These are phyloP conservation scores for Tetrapisispora pingtungensis DNA, from an alignment of 805 yeast species.

Conservation along the genomic window DNA sequence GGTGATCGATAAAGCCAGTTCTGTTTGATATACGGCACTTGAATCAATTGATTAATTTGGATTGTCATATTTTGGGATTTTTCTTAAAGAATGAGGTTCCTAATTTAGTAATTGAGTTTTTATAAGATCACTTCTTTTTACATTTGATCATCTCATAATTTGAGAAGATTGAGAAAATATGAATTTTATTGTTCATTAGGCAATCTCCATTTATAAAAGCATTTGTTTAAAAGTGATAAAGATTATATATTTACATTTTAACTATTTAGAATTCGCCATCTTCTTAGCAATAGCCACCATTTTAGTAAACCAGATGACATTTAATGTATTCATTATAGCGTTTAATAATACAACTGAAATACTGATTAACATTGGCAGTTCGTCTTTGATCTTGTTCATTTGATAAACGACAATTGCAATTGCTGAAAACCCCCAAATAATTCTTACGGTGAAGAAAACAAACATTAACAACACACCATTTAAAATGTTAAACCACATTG, in stretches of 20 bases:
- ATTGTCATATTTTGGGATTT: too few relatives aligned
- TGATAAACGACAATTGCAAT: constrained; percentile 40
- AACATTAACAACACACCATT: constrained; percentile 64
- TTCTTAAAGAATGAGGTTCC: too few relatives aligned
- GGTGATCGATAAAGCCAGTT: too few relatives aligned
- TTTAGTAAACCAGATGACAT: constrained; percentile 75
- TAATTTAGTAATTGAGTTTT: too few relatives aligned
- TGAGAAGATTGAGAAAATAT: too few relatives aligned
- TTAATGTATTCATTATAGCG: constrained; percentile 51
- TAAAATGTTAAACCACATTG: constrained; percentile 41
- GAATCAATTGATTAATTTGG: too few relatives aligned
- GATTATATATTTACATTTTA: neutral
- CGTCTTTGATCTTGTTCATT: constrained; percentile 35
- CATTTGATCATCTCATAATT: too few relatives aligned
- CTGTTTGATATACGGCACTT: too few relatives aligned
- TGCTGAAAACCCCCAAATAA: constrained; percentile 79
- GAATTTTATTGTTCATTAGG: too few relatives aligned
- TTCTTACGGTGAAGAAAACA: constrained; percentile 66
- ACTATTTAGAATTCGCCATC: constrained; percentile 23
- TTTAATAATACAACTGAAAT: constrained; percentile 46
- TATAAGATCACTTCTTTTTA: too few relatives aligned
- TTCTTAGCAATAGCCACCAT: constrained; percentile 65
- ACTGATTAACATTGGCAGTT: constrained; percentile 40
- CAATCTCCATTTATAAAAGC: too few relatives aligned
- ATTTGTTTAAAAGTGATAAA: neutral